Evolutionary conservation across 2,329 filamentous ascomycete species (phyloP), one percentile per base, ranked within the genome.

Genomic region (Cercospora citrullina): DNA sequence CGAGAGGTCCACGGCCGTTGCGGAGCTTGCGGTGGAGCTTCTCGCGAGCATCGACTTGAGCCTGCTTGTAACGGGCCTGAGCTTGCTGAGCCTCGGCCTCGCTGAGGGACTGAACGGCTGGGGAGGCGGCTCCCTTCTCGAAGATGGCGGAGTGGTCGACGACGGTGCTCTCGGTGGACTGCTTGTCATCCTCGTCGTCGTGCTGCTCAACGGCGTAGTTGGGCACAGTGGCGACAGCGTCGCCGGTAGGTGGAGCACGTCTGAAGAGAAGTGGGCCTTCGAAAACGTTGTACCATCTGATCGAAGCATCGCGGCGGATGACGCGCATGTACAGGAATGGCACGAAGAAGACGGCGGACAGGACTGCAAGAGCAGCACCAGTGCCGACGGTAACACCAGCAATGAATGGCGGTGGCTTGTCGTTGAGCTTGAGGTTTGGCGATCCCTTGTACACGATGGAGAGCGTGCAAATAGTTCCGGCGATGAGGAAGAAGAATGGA

Each of bases 191-290:
- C 1, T 87, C 85, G 0, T 86, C 79, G 0, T 87, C 85, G 3
- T 92, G 82, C 78, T 94, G 91, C 28, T 94, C 81, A 48, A 94
- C 91, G 57, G 90, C 89, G 76, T 94, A 94, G 83, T 94, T 85
- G 77, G 90, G 91, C 10, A 94, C 87, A 4, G 80, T 79, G 72
- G 87, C 87, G 18, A 77, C 71, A 64, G 88, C 85, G 45, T 84
- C 83, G 59, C 86, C 84, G 1, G 81, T 79, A 26, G 55, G 30
- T 21, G 85, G 84, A 21, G 83, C 78, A 60, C 91, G 90, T 42
- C 80, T 83, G 82, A 75, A 76, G 21, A 82, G 75, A 4, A 80
- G 70, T 26, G 79, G 79, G 5, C 79, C 79, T 26, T 74, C 42
- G 62, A 76, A 67, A 39, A 80, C 71, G 61, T 78, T 71, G 70